Conservation (phyloP, 139 green algal genomes). For the Mesotaenium endlicherianum region DNA sequence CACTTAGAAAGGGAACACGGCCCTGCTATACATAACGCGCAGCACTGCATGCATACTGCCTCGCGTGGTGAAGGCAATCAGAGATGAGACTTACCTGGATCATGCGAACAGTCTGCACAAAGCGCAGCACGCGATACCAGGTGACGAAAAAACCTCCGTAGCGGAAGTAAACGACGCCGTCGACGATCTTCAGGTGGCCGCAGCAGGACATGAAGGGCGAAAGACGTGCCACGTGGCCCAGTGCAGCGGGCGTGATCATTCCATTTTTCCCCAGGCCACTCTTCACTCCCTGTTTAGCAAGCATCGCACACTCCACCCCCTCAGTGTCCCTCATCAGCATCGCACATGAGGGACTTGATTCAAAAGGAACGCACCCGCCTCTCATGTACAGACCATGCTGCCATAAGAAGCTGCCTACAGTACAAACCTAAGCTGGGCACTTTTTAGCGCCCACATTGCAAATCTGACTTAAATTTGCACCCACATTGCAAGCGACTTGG, state of each 20-base stretch:
- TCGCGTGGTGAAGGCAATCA: background rate
- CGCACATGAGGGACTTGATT: too few relatives aligned
- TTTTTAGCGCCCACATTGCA: too few relatives aligned
- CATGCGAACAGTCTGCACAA: constrained; percentile 19
- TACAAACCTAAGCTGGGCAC: too few relatives aligned
- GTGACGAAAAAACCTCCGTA: constrained; percentile 25
- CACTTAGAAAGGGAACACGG: too few relatives aligned
- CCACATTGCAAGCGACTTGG: too few relatives aligned
- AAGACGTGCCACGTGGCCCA: background rate
- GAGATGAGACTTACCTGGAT: constrained; percentile 20
- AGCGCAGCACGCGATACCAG: constrained; percentile 32
- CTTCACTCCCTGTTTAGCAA: background rate
- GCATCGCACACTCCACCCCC: background rate
- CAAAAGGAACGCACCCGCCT: background rate
- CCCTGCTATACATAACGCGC: too few relatives aligned
- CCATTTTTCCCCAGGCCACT: background rate
- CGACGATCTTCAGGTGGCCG: constrained; percentile 14
- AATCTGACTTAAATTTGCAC: too few relatives aligned
- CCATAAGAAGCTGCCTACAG: background rate
- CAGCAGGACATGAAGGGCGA: constrained; percentile 33
- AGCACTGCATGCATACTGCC: too few relatives aligned
- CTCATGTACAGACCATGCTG: background rate
- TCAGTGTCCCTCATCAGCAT: too few relatives aligned
- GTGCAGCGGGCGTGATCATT: background rate
- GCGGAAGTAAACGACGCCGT: constrained; percentile 24